These are phyloP conservation scores for Abelmoschus esculentus DNA, from an alignment of 345 rosid species.

Conservation along the genomic window DNA sequence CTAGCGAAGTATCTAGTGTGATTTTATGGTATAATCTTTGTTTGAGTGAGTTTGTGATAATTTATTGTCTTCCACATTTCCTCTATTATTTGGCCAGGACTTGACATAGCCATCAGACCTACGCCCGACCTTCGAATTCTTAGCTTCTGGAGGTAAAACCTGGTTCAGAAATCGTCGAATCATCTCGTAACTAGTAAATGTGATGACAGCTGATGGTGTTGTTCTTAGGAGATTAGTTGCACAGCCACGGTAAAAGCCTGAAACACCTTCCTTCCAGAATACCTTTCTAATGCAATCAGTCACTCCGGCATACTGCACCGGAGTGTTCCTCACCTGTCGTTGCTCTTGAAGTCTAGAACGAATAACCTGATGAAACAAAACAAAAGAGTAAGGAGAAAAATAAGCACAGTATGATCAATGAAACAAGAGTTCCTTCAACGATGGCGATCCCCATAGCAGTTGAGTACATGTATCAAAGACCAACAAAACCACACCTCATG, in stretches of 20 bases:
- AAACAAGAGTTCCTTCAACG: not conserved
- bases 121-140: slow-evolving; percentile 24
- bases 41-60: slow-evolving; percentile 29
- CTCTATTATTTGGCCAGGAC: slow-evolving; percentile 18
- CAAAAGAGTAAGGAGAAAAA: slow-evolving; percentile 5
- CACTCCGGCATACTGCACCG: slow-evolving; percentile 48
- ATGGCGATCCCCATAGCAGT: not conserved
- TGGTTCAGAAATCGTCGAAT: slow-evolving; percentile 41
- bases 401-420: not conserved
- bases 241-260: slow-evolving; percentile 80
- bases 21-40: slow-evolving; percentile 24
- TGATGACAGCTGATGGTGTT: slow-evolving; percentile 78
- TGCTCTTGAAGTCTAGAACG: slow-evolving; percentile 97
- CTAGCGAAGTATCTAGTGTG: slow-evolving; percentile 17
- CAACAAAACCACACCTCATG: slow-evolving; percentile 59
- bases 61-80: slow-evolving; percentile 16
- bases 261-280: slow-evolving; percentile 53
- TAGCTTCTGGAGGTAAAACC: slow-evolving; percentile 35
- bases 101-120: slow-evolving; percentile 16
- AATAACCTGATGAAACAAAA: slow-evolving; percentile 44
- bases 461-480: not conserved
- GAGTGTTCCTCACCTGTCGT: slow-evolving; percentile 51
- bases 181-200: slow-evolving; percentile 82
- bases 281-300: slow-evolving; percentile 76
- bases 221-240: slow-evolving; percentile 74